phyloP scores from a whole-genome alignment of 164 flowering plant species.

The Berberis vulgaris region DNA sequence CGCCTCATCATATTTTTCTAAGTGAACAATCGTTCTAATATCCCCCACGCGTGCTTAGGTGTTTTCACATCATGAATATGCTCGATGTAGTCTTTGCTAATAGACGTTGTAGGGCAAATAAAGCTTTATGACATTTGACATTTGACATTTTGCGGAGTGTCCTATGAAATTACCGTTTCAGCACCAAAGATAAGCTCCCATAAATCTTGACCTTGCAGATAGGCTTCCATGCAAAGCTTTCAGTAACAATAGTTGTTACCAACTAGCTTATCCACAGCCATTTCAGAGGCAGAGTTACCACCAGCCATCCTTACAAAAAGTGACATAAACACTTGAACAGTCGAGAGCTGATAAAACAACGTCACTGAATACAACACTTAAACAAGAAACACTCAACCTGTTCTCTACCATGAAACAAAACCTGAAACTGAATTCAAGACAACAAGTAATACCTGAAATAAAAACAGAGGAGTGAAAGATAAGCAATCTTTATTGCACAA shows the following conservation, averaged over 20 bases:
- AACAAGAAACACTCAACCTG: too few relatives aligned
- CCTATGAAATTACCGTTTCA: neutral
- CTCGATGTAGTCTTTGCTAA: neutral
- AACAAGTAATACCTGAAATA: too few relatives aligned
- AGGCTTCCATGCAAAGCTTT: neutral
- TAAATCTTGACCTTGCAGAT: slow-evolving; percentile 1
- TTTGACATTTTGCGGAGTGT: neutral
- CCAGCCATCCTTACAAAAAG: too few relatives aligned
- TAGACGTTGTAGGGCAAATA: neutral
- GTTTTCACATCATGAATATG: neutral
- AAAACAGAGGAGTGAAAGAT: too few relatives aligned
- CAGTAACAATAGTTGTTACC: slow-evolving; percentile 10
- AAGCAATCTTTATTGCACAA: too few relatives aligned
- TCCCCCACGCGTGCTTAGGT: neutral
- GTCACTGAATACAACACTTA: too few relatives aligned
- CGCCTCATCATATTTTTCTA: neutral
- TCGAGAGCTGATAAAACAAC: too few relatives aligned
- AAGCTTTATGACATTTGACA: neutral
- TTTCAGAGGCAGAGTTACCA: neutral
- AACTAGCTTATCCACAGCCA: slow-evolving; percentile 9
- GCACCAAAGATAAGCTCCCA: too few relatives aligned
- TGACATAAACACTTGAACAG: too few relatives aligned
- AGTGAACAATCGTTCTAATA: neutral
- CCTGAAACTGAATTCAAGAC: too few relatives aligned
- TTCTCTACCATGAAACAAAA: too few relatives aligned